phyloP scores from a whole-genome alignment of 495 filamentous ascomycete genomes.

The Neurospora sp. region DNA sequence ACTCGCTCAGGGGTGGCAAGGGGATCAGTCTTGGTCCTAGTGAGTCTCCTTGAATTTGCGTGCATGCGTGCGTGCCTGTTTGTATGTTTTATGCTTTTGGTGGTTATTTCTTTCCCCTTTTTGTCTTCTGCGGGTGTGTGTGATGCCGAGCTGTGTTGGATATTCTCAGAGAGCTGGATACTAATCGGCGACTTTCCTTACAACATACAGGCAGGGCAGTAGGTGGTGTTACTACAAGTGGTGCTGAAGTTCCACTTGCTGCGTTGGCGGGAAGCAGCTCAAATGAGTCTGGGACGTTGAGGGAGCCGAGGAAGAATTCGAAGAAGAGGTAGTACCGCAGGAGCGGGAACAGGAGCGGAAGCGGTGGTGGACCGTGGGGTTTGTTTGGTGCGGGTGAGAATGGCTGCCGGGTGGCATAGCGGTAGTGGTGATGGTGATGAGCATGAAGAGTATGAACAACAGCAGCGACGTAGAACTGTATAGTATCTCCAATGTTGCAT shows the following conservation, averaged over 20 bases:
- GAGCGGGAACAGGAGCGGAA: neutral
- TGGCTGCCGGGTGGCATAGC: neutral
- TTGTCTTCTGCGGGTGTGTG: neutral
- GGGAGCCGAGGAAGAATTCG: neutral
- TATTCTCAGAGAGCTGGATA: neutral
- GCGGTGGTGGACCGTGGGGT: neutral
- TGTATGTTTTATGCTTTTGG: neutral
- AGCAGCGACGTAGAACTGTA: neutral
- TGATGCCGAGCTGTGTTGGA: neutral
- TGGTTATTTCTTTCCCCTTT: neutral
- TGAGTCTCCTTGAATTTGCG: conserved; percentile 3
- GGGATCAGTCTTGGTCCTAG: conserved; percentile 27
- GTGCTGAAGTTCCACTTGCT: conserved; percentile 1
- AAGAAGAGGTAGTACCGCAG: neutral
- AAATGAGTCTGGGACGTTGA: conserved; percentile 1
- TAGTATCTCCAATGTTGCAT: neutral
- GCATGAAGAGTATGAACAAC: neutral
- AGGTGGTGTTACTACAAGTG: conserved; percentile 12
- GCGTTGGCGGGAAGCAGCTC: conserved; percentile 4
- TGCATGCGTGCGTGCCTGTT: neutral
- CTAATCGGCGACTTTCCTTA: neutral
- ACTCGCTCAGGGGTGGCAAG: conserved; percentile 18
- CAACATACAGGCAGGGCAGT: conserved; percentile 8
- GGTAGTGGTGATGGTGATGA: neutral
- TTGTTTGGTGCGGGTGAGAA: neutral